Base-by-base conservation (phyloP, 139 green algal species). In the Mychonastes homosphaera region DNA sequence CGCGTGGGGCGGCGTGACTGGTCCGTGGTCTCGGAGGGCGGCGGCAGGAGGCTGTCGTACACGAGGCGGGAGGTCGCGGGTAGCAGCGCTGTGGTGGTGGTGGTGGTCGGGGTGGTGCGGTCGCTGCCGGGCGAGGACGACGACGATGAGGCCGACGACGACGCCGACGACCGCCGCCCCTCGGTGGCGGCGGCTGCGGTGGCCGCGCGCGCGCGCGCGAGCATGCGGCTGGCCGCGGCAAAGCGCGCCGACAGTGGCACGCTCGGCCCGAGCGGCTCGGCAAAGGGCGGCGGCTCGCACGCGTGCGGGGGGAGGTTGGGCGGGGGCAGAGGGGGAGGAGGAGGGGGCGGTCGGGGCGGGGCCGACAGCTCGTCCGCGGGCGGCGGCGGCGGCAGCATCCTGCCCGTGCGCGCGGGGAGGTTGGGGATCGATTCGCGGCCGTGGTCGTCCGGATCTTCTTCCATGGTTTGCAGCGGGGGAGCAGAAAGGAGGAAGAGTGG, bases 11-110 rank as follows among this genome's bases (percentile, higher is more conserved):
- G 29, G 3, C 33, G 33, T 7, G 23, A 2, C 23, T 53, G 18
- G 41, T 16, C 10, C 29, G 12, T 23, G 30, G 21, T 6, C 10
- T 13, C 21, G 5, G 4, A 30, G 13, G 46, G 41, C 21, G 74
- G 62, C 38, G 51, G 58, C 33, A 69, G 44, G n/a, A 78, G 58
- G 49, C 64, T 78, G 51, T 83, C 76, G 39, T 75, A 83, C 43
- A 83, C 72, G 0, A 83, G 33, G 13, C 55, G 30, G 53, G 75
- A 70, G 2, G 64, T 43, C n/a, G 75, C 53, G 24, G 52, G 9
- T n/a, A n/a, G n/a, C n/a, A n/a, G n/a, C n/a, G n/a, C n/a, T n/a
- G n/a, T n/a, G n/a, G n/a, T n/a, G n/a, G n/a, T n/a, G n/a, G n/a
- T n/a, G n/a, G n/a, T n/a, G n/a, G 5, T 52, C 48, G 2, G 68